These are phyloP conservation scores for Alternaria postmessia DNA, from an alignment of 2,329 filamentous ascomycete species.

Conservation along the genomic window DNA sequence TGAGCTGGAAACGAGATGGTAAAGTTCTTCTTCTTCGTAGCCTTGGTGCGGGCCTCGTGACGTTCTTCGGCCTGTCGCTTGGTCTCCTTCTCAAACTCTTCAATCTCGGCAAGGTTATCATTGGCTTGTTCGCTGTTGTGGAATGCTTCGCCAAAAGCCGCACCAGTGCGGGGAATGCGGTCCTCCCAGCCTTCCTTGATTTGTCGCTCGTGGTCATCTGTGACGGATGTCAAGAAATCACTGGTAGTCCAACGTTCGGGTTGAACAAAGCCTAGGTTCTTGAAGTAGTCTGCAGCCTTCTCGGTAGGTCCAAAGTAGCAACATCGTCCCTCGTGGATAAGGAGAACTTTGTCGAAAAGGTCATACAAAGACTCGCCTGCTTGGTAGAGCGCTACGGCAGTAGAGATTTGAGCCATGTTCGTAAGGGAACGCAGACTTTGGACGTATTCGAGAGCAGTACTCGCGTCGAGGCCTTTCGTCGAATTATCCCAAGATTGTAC, in stretches of 20 bases:
- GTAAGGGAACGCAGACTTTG: constrained; percentile 70
- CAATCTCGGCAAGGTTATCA: constrained; percentile 51
- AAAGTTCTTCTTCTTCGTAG: constrained; percentile 54
- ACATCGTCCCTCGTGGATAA: constrained; percentile 53
- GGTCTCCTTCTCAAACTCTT: constrained; percentile 50
- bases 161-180: constrained; percentile 62
- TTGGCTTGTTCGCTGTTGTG: constrained; percentile 47
- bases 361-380: constrained; percentile 58
- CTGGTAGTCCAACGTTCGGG: constrained; percentile 72
- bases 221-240: constrained; percentile 77
- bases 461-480: constrained; percentile 76
- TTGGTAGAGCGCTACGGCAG: constrained; percentile 75
- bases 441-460: constrained; percentile 77
- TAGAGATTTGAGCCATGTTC: constrained; percentile 69
- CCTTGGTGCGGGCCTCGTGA: constrained; percentile 42
- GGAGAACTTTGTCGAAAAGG: constrained; percentile 51
- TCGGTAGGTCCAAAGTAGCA: constrained; percentile 70
- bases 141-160: constrained; percentile 62
- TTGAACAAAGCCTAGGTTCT: constrained; percentile 72
- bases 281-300: constrained; percentile 70
- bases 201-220: constrained; percentile 66
- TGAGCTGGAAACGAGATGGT: constrained; percentile 51
- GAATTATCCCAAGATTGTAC: constrained; percentile 64
- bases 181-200: constrained; percentile 65
- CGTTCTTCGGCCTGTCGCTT: constrained; percentile 42